Evolutionary conservation across 2,329 filamentous ascomycete species (phyloP).

Genomic region (Fusarium sp.): DNA sequence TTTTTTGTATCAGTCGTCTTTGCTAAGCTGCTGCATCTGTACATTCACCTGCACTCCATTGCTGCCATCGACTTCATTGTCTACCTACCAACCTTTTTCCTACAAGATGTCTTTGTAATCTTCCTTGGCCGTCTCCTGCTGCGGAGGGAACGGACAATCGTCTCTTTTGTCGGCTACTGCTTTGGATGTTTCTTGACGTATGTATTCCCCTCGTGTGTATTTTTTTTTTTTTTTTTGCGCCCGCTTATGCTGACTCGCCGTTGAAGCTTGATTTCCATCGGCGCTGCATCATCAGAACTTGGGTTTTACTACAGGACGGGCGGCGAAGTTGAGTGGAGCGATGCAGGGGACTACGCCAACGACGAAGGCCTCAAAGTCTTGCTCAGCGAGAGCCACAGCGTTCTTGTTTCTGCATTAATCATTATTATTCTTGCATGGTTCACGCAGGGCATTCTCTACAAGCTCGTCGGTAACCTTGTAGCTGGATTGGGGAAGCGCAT

Average conservation of each 20-base stretch:
- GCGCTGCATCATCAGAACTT: conserved; percentile 47
- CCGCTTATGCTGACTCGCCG: conserved; percentile 18
- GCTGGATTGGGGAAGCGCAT: conserved; percentile 28
- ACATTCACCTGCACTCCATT: conserved; percentile 42
- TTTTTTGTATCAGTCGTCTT: conserved; percentile 44
- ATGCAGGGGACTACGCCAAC: conserved; percentile 44
- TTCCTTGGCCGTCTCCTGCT: conserved; percentile 40
- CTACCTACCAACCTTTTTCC: conserved; percentile 46
- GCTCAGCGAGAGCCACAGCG: conserved; percentile 44
- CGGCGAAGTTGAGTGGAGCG: conserved; percentile 48
- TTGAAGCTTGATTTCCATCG: conserved; percentile 42
- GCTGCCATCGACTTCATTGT: conserved; percentile 42
- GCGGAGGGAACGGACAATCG: conserved; percentile 37
- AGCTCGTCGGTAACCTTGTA: conserved; percentile 36
- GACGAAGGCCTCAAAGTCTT: conserved; percentile 48
- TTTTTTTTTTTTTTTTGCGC: background rate
- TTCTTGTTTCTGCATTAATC: conserved; percentile 34
- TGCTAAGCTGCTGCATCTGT: conserved; percentile 46
- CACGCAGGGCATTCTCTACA: conserved; percentile 38
- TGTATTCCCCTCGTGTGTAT: background rate
- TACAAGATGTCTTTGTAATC: conserved; percentile 43
- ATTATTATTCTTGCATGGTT: conserved; percentile 41
- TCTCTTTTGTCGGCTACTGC: conserved; percentile 35
- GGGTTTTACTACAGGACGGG: conserved; percentile 48
- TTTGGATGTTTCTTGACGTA: conserved; percentile 42